Percentiles rank a stretch among this genome's conserved stretches.
phyloP scores from a whole-genome alignment of 805 yeast species.

The Starmerella ratchasimensis region DNA sequence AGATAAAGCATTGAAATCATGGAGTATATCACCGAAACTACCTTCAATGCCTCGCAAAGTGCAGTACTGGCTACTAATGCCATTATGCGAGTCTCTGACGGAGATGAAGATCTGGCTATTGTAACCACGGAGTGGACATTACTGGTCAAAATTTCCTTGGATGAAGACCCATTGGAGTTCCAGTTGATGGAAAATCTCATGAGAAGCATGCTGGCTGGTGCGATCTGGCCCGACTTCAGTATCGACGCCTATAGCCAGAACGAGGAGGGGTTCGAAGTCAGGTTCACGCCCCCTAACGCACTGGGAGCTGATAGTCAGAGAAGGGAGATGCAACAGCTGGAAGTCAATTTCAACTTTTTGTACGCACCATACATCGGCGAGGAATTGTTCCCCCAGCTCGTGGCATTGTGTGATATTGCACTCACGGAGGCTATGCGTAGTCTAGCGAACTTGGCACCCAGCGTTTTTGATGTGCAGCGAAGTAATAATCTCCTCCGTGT shows the following conservation, averaged over 20 bases:
- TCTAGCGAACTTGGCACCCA: constrained; percentile 8
- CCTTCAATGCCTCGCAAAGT: not conserved
- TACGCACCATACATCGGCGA: not conserved
- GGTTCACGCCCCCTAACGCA: constrained; percentile 2
- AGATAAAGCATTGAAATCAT: not conserved
- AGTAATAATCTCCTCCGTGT: not conserved
- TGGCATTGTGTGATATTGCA: constrained; percentile 6
- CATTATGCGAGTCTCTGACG: constrained; percentile 3
- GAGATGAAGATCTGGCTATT: constrained; percentile 10
- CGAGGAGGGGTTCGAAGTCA: constrained; percentile 4
- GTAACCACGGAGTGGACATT: constrained; percentile 13
- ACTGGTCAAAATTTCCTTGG: constrained; percentile 1
- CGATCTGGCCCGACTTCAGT: not conserved
- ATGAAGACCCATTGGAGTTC: constrained; percentile 7
- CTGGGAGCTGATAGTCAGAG: constrained; percentile 1
- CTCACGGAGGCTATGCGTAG: not conserved
- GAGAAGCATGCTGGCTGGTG: constrained; percentile 8
- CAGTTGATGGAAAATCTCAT: constrained; percentile 14
- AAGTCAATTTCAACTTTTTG: constrained; percentile 3
- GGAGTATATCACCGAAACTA: not conserved
- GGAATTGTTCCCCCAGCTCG: not conserved
- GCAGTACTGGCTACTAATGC: not conserved
- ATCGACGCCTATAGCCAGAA: constrained; percentile 7
- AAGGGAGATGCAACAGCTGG: constrained; percentile 5
- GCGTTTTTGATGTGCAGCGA: constrained; percentile 3